Evolutionary conservation across 2,329 filamentous ascomycete genomes (phyloP).

Genomic region (Capronia americana): DNA sequence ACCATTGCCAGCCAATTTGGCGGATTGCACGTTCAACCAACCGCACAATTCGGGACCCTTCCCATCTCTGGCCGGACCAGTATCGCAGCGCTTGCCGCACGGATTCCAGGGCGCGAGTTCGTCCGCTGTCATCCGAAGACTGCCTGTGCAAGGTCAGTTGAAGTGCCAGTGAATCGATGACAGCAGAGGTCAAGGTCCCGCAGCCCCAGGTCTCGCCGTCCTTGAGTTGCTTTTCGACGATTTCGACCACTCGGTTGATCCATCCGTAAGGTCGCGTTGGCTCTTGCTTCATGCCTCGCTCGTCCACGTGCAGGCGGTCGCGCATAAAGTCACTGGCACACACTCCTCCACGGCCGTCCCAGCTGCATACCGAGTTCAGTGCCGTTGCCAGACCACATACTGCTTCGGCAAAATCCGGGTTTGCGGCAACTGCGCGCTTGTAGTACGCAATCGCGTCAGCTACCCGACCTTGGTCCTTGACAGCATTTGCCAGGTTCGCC

Average conservation of each 20-base stretch:
- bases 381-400: conserved; percentile 95
- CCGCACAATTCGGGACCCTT: conserved; percentile 83
- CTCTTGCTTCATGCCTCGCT: conserved; percentile 80
- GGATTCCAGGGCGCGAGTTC: conserved; percentile 38
- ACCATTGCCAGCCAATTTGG: conserved; percentile 82
- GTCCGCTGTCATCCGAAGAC: conserved; percentile 20
- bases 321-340: conserved; percentile 73
- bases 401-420: conserved; percentile 94
- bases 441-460: conserved; percentile 93
- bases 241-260: conserved; percentile 87
- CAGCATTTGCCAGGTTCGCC: conserved; percentile 94
- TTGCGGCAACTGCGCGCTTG: conserved; percentile 85
- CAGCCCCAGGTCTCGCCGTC: conserved; percentile 88
- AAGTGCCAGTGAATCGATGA: conserved; percentile 59
- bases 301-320: conserved; percentile 93
- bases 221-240: conserved; percentile 83
- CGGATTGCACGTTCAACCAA: conserved; percentile 85
- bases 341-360: conserved; percentile 87
- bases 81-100: conserved; percentile 48
- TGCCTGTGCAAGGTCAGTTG: conserved; percentile 50
- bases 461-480: conserved; percentile 93
- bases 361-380: conserved; percentile 94
- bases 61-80: conserved; percentile 81
- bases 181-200: conserved; percentile 65
- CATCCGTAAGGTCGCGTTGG: conserved; percentile 73